Evolutionary conservation across 2,329 filamentous ascomycete genomes (phyloP).

Genomic region (Fusarium subtropicale): DNA sequence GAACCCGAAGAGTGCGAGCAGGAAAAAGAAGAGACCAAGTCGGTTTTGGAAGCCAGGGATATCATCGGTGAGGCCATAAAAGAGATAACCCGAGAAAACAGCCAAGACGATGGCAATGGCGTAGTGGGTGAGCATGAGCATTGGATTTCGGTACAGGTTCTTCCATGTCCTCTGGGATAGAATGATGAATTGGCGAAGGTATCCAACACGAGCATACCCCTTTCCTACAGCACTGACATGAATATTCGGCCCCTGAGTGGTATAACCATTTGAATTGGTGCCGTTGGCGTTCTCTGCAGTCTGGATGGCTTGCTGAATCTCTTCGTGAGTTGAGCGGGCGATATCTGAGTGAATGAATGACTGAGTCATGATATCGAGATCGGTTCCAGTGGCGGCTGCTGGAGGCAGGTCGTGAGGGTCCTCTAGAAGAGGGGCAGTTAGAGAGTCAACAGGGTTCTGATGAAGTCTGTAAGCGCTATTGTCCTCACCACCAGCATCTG

Average conservation of each 20-base stretch:
- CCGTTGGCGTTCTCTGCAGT: constrained; percentile 76
- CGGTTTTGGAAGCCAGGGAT: constrained; percentile 98
- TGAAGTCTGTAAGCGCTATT: constrained; percentile 64
- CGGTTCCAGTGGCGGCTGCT: constrained; percentile 72
- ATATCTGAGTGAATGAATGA: constrained; percentile 84
- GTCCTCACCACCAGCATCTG: constrained; percentile 65
- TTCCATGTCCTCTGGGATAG: constrained; percentile 93
- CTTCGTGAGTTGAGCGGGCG: constrained; percentile 76
- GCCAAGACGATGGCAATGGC: constrained; percentile 95
- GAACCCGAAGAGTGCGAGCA: constrained; percentile 95
- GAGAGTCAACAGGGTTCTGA: constrained; percentile 55
- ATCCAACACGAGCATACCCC: constrained; percentile 84
- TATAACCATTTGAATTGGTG: constrained; percentile 65
- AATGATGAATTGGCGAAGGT: constrained; percentile 85
- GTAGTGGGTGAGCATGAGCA: constrained; percentile 98
- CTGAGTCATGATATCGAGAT: constrained; percentile 83
- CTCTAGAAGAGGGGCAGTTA: constrained; percentile 73
- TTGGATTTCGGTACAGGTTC: constrained; percentile 96
- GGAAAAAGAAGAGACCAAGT: constrained; percentile 96
- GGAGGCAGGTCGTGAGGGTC: constrained; percentile 74
- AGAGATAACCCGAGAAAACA: constrained; percentile 93
- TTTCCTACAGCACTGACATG: constrained; percentile 73
- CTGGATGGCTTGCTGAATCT: constrained; percentile 78
- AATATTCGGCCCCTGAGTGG: constrained; percentile 60
- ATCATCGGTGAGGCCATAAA: constrained; percentile 95